Percentiles rank a stretch among this genome's conserved stretches.
phyloP scores from a whole-genome alignment of 1,284 basidiomycete genomes.

The Trametes hirsuta region DNA sequence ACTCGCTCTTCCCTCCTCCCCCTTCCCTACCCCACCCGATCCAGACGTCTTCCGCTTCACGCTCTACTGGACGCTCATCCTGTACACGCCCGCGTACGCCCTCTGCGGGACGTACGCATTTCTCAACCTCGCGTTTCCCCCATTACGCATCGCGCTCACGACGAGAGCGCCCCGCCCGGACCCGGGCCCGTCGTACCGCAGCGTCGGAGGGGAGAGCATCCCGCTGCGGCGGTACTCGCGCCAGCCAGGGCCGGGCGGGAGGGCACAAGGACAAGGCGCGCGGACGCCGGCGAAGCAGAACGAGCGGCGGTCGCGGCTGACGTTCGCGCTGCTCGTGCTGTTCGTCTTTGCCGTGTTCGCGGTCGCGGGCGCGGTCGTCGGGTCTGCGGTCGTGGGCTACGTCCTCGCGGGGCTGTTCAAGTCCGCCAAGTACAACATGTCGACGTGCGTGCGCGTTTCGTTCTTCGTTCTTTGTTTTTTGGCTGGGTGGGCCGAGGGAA shows the following conservation, averaged over 20 bases:
- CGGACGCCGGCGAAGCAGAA: constrained; percentile 41
- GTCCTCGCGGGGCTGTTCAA: constrained; percentile 70
- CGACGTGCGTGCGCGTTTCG: constrained; percentile 60
- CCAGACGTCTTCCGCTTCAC: constrained; percentile 84
- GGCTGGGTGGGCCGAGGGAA: too few species aligned
- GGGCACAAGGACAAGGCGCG: constrained; percentile 8
- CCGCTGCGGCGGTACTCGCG: constrained; percentile 18
- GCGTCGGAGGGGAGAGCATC: constrained; percentile 17
- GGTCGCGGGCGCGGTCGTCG: constrained; percentile 66
- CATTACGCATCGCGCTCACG: constrained; percentile 29
- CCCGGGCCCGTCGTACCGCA: constrained; percentile 20
- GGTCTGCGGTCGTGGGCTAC: constrained; percentile 75
- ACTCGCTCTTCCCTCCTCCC: too few species aligned
- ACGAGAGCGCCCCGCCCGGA: constrained; percentile 13
- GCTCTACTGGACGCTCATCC: constrained; percentile 82
- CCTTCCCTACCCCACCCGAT: background rate
- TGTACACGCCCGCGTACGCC: constrained; percentile 73
- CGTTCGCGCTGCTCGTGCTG: constrained; percentile 69
- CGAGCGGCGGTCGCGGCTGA: constrained; percentile 57
- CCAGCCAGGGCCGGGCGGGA: constrained; percentile 13
- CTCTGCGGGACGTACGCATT: constrained; percentile 73
- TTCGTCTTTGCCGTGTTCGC: constrained; percentile 59
- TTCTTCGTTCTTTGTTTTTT: too few species aligned
- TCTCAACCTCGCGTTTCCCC: constrained; percentile 65
- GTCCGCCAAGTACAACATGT: constrained; percentile 74